These are phyloP conservation scores for Phytophthora aleatoria DNA, from an alignment of 352 stramenopile genomes.

Conservation along the genomic window DNA sequence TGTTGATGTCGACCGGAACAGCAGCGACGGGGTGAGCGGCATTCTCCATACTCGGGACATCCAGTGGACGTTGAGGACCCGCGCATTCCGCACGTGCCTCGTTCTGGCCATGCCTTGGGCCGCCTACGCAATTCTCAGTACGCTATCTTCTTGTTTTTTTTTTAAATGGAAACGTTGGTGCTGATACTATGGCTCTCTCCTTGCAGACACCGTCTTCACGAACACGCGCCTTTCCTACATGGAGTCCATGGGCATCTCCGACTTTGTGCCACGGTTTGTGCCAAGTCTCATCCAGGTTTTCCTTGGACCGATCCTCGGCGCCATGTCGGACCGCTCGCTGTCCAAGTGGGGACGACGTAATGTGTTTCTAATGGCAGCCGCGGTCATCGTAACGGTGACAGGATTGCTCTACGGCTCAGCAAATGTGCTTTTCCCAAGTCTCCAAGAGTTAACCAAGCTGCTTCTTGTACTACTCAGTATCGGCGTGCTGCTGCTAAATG, in stretches of 20 bases:
- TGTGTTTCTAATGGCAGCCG: slow-evolving; percentile 60
- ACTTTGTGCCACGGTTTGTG: slow-evolving; percentile 65
- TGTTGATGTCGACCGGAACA: not conserved
- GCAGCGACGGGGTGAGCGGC: slow-evolving; percentile 5
- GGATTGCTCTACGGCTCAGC: slow-evolving; percentile 69
- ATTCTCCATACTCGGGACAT: slow-evolving; percentile 16
- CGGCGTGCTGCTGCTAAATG: slow-evolving; percentile 64
- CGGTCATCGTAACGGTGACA: slow-evolving; percentile 51
- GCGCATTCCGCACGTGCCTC: slow-evolving; percentile 59
- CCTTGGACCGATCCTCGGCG: slow-evolving; percentile 70
- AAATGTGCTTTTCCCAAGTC: slow-evolving; percentile 59
- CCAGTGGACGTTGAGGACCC: slow-evolving; percentile 28
- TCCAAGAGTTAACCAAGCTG: slow-evolving; percentile 47
- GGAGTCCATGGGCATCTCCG: slow-evolving; percentile 67
- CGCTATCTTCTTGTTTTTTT: not conserved
- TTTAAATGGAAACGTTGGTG: not conserved
- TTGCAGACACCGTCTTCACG: slow-evolving; percentile 71
- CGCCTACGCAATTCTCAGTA: slow-evolving; percentile 74
- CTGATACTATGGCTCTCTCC: slow-evolving; percentile 6
- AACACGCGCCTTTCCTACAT: slow-evolving; percentile 74
- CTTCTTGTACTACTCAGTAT: slow-evolving; percentile 70
- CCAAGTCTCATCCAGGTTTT: slow-evolving; percentile 69
- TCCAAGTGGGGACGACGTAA: slow-evolving; percentile 77
- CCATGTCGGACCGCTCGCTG: slow-evolving; percentile 71
- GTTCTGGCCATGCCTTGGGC: slow-evolving; percentile 78